These are phyloP conservation scores for Oropetium thomaeum DNA, from an alignment of 176 grass and related monocot genomes.

Conservation along the genomic window DNA sequence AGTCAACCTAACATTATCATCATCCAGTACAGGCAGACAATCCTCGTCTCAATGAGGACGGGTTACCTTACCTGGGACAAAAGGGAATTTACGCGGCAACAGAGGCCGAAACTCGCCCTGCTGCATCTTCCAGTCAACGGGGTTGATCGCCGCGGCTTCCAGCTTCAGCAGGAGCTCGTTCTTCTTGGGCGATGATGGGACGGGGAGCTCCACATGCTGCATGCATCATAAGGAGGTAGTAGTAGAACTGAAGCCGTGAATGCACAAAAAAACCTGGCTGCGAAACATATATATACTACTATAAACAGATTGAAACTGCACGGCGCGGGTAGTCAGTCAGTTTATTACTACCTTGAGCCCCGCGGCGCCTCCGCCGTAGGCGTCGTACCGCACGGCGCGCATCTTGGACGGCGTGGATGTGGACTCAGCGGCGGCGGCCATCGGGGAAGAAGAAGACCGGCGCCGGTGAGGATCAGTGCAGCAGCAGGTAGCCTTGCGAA, in stretches of 20 bases:
- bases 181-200: conserved; percentile 58
- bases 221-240: background rate
- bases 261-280: no score
- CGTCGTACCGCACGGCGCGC: conserved; percentile 48
- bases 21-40: no score
- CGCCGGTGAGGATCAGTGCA: no score
- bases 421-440: conserved; percentile 24
- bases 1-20: no score
- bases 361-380: conserved; percentile 27
- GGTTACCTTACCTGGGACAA: conserved; percentile 56
- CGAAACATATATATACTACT: no score
- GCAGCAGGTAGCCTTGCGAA: no score
- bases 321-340: no score
- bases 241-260: background rate
- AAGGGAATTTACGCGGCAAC: conserved; percentile 53
- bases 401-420: conserved; percentile 23
- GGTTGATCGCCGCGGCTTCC: conserved; percentile 60
- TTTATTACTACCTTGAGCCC: conserved; percentile 43
- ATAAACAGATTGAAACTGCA: no score
- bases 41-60: background rate
- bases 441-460: no score
- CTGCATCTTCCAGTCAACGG: conserved; percentile 69
- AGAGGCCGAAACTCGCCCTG: conserved; percentile 46
- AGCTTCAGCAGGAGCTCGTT: conserved; percentile 57
- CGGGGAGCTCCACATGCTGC: conserved; percentile 58